phyloP scores from a whole-genome alignment of 495 filamentous ascomycete genomes.

The Hypoxylon subgilvum region DNA sequence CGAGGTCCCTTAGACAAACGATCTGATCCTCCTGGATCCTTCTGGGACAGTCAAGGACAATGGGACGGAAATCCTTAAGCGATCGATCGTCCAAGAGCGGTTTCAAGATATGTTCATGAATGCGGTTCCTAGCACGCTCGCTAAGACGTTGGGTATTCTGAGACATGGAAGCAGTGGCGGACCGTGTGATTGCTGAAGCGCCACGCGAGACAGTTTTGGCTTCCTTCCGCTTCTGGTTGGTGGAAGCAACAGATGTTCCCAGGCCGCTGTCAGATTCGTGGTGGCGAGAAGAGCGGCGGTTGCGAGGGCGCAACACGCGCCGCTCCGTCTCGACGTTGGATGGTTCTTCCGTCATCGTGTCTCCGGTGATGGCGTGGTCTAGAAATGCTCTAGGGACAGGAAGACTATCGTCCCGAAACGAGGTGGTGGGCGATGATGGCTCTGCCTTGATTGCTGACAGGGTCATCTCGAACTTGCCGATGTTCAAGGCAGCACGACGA shows the following conservation, averaged over 20 bases:
- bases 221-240: slow-evolving; percentile 44
- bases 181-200: slow-evolving; percentile 53
- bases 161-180: slow-evolving; percentile 50
- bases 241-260: slow-evolving; percentile 61
- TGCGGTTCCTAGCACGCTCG: slow-evolving; percentile 58
- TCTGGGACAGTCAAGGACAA: slow-evolving; percentile 74
- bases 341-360: slow-evolving; percentile 48
- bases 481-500: slow-evolving; percentile 60
- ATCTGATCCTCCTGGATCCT: slow-evolving; percentile 82
- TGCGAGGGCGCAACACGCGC: slow-evolving; percentile 56
- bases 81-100: slow-evolving; percentile 56
- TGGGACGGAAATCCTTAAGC: slow-evolving; percentile 78
- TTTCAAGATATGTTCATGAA: slow-evolving; percentile 59
- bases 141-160: slow-evolving; percentile 53
- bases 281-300: slow-evolving; percentile 56
- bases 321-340: slow-evolving; percentile 42
- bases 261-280: slow-evolving; percentile 69
- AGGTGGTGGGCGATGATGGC: slow-evolving; percentile 33
- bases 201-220: slow-evolving; percentile 18
- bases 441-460: slow-evolving; percentile 44
- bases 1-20: slow-evolving; percentile 82
- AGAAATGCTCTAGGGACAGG: slow-evolving; percentile 60
- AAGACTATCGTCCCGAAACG: slow-evolving; percentile 54
- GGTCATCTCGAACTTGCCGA: slow-evolving; percentile 54
- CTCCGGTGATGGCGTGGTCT: slow-evolving; percentile 51